Conservation (phyloP, 2,329 filamentous ascomycete species). For the Colletotrichum viniferum region DNA sequence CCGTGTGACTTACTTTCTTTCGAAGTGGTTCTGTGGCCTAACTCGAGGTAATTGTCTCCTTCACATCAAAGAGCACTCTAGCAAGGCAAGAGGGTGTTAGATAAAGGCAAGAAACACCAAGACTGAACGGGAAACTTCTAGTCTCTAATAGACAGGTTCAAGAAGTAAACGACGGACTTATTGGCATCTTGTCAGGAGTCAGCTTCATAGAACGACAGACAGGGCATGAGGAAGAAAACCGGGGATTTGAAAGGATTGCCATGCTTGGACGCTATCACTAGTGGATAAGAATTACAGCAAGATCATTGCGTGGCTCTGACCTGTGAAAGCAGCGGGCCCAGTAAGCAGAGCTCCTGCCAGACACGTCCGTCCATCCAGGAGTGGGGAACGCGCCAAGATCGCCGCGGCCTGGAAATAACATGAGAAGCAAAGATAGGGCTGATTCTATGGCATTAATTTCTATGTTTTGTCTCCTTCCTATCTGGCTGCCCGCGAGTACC, state of each 20-base stretch:
- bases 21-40: neutral
- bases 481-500: neutral
- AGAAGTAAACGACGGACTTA: neutral
- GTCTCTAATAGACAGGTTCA: neutral
- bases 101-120: neutral
- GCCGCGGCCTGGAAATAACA: neutral
- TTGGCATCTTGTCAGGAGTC: neutral
- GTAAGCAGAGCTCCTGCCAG: neutral
- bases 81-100: neutral
- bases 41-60: neutral
- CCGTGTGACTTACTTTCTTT: neutral
- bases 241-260: neutral
- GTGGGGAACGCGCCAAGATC: neutral
- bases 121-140: neutral
- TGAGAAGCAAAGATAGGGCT: neutral
- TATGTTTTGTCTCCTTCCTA: neutral
- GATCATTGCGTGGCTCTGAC: neutral
- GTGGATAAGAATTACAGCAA: neutral
- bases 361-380: neutral
- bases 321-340: neutral
- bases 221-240: neutral
- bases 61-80: neutral
- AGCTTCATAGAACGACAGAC: neutral
- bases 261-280: neutral
- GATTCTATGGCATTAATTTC: neutral